Evolutionary conservation across 345 rosid genomes (phyloP).

Genomic region (Noccaea caerulescens): DNA sequence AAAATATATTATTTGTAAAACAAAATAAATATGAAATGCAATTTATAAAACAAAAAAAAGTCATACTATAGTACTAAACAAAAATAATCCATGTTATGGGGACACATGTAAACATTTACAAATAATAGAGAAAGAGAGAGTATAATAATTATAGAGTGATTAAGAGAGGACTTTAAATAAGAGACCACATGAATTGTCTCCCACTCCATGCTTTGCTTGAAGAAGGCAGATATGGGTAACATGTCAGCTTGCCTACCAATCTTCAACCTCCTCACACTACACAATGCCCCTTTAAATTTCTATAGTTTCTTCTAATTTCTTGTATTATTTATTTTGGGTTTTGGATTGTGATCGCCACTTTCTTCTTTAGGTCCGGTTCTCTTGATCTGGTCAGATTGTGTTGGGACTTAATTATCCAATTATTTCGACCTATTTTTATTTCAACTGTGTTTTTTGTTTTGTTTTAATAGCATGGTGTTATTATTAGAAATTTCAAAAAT

Average conservation of each 20-base stretch:
- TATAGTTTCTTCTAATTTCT: constrained; percentile 46
- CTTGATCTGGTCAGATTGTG: constrained; percentile 38
- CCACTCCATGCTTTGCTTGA: constrained; percentile 74
- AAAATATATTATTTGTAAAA: background rate
- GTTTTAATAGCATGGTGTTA: constrained; percentile 2
- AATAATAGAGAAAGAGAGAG: background rate
- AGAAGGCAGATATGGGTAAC: constrained; percentile 66
- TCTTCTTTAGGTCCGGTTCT: constrained; percentile 41
- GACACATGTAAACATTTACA: constrained; percentile 1
- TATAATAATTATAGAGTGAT: constrained; percentile 40
- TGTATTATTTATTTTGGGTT: constrained; percentile 17
- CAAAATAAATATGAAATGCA: background rate
- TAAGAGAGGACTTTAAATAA: constrained; percentile 43
- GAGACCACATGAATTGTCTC: constrained; percentile 84
- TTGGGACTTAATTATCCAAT: constrained; percentile 37
- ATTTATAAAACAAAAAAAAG: background rate
- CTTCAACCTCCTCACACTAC: constrained; percentile 42
- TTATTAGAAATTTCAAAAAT: background rate
- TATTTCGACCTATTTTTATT: constrained; percentile 8
- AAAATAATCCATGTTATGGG: background rate
- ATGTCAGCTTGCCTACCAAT: constrained; percentile 72
- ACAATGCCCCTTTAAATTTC: constrained; percentile 38
- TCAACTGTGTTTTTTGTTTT: background rate
- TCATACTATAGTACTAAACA: background rate
- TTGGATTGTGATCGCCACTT: constrained; percentile 60